phyloP scores from a whole-genome alignment of 495 filamentous ascomycete species.

The Daldinia childiae region DNA sequence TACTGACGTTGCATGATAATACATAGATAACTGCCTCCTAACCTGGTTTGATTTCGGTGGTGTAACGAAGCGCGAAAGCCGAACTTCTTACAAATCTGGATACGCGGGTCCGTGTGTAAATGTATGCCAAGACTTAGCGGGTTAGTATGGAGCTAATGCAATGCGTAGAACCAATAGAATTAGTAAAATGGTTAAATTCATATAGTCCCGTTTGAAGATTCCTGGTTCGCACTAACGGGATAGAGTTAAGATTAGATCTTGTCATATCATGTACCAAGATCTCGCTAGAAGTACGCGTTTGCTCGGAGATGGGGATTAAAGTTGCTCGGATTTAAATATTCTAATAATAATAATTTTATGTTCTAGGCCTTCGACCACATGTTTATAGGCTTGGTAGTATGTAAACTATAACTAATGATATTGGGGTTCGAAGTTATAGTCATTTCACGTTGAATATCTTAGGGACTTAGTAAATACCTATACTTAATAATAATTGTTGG shows the following conservation, averaged over 20 bases:
- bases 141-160: background rate
- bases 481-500: background rate
- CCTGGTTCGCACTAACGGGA: background rate
- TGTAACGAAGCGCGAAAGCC: constrained; percentile 14
- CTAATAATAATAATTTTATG: background rate
- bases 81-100: constrained; percentile 20
- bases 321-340: constrained; percentile 12
- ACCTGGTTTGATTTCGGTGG: background rate
- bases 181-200: background rate
- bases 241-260: constrained; percentile 16
- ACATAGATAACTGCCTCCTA: no score
- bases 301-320: constrained; percentile 6
- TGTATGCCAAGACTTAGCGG: background rate
- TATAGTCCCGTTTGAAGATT: background rate
- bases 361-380: background rate
- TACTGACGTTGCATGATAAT: no score
- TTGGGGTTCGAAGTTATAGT: background rate
- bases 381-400: background rate
- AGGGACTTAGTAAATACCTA: no score
- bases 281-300: constrained; percentile 2
- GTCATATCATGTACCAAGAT: constrained; percentile 8
- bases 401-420: background rate
- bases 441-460: background rate
- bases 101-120: background rate
- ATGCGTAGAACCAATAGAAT: background rate